Evolutionary conservation across 2,329 filamentous ascomycete genomes (phyloP).

Genomic region (Gyromitra esculenta): DNA sequence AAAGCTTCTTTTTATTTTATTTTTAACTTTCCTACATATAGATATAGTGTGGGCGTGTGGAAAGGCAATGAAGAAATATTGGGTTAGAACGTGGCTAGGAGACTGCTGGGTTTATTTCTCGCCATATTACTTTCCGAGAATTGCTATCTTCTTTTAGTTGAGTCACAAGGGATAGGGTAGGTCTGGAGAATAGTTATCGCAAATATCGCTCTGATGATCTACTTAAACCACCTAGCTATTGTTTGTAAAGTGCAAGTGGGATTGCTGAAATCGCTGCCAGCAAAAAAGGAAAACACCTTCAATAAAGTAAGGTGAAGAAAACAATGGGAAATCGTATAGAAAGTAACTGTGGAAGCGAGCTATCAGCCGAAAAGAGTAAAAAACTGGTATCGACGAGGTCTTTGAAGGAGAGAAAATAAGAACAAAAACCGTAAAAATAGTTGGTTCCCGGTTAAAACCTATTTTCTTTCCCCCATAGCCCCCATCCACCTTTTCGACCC

Average conservation of each 20-base stretch:
- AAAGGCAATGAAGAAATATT: too few relatives aligned
- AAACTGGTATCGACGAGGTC: not conserved
- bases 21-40: too few relatives aligned
- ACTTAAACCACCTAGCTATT: not conserved
- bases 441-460: constrained; percentile 11
- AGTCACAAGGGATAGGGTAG: not conserved
- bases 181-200: not conserved
- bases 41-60: too few relatives aligned
- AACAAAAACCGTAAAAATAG: constrained; percentile 21
- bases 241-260: not conserved
- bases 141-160: not conserved
- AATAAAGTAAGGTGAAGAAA: not conserved
- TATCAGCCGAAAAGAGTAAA: not conserved
- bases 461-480: constrained; percentile 1
- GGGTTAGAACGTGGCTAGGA: too few relatives aligned
- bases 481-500: not conserved
- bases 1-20: too few relatives aligned
- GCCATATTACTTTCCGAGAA: too few relatives aligned
- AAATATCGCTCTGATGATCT: not conserved
- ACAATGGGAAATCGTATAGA: constrained; percentile 1
- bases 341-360: not conserved
- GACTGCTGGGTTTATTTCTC: too few relatives aligned
- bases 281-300: not conserved
- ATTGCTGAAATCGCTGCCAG: not conserved
- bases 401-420: constrained; percentile 1